Conservation (phyloP, 208 protist genomes). For the Trypanosoma theileri region DNA sequence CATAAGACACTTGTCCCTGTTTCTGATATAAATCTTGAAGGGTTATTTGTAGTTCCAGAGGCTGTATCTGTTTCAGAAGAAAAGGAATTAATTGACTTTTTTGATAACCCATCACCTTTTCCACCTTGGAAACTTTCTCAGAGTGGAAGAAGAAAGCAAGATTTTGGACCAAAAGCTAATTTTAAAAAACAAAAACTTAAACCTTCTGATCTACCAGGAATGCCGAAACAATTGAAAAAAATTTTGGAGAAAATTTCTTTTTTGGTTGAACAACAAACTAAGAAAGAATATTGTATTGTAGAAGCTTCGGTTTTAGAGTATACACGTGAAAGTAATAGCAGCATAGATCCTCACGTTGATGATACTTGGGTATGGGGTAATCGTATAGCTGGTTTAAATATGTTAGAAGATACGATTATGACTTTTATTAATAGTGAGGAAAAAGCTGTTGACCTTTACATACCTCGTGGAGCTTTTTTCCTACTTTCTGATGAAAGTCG, state of each 20-base stretch:
- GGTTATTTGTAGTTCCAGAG: conserved; percentile 50
- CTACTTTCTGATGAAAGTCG: conserved; percentile 69
- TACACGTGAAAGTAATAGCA: conserved; percentile 43
- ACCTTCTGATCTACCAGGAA: conserved; percentile 35
- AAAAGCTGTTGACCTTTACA: conserved; percentile 54
- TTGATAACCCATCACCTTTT: conserved; percentile 65
- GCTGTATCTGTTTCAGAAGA: conserved; percentile 57
- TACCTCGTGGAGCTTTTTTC: conserved; percentile 74
- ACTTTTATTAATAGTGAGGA: conserved; percentile 75
- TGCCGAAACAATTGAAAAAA: conserved; percentile 56
- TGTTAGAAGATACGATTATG: conserved; percentile 65
- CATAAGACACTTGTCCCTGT: conserved; percentile 25
- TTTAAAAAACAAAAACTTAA: conserved; percentile 89
- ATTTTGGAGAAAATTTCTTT: conserved; percentile 35
- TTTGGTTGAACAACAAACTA: conserved; percentile 34
- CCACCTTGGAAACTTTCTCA: conserved; percentile 77
- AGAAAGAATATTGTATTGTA: conserved; percentile 39
- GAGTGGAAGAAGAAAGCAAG: conserved; percentile 85
- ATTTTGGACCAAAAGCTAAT: conserved; percentile 81
- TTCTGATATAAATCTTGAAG: conserved; percentile 32
- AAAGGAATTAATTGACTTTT: conserved; percentile 39
- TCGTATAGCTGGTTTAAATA: conserved; percentile 75
- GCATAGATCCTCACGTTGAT: conserved; percentile 89
- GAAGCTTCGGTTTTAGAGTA: conserved; percentile 86
- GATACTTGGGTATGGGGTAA: conserved; percentile 92